Evolutionary conservation across 306 rosid species (phyloP).

Genomic region (Vigna mungo): DNA sequence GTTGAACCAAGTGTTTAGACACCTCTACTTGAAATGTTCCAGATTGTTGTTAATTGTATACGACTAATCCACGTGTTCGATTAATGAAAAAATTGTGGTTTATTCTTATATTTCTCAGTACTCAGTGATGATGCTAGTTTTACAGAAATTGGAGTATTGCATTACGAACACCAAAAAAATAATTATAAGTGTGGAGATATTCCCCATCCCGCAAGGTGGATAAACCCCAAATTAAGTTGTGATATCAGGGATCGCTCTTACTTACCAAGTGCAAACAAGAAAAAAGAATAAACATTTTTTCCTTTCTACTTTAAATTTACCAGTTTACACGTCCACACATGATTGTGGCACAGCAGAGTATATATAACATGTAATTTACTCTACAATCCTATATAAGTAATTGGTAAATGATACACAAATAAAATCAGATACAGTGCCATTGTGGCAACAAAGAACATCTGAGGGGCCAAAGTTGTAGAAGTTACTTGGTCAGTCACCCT

Average conservation of each 20-base stretch:
- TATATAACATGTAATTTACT: conserved; percentile 14
- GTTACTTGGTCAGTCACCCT: conserved; percentile 33
- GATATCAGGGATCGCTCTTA: not conserved
- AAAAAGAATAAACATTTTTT: conserved; percentile 24
- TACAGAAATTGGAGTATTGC: not conserved
- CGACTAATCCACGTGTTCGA: not conserved
- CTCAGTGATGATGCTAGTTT: not conserved
- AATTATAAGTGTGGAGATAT: not conserved
- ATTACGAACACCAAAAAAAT: not conserved
- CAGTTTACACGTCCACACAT: conserved; percentile 28
- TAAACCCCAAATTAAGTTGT: not conserved
- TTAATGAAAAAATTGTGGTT: too few relatives aligned
- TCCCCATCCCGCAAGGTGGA: not conserved
- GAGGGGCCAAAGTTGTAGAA: conserved; percentile 23
- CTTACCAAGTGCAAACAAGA: not conserved
- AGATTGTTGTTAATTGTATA: too few relatives aligned
- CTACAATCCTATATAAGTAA: conserved; percentile 32
- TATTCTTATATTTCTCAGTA: not conserved
- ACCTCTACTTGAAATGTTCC: too few relatives aligned
- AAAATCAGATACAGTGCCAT: conserved; percentile 24
- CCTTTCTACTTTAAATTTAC: not conserved
- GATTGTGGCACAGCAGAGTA: not conserved
- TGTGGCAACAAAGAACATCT: conserved; percentile 30
- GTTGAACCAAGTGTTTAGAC: too few relatives aligned
- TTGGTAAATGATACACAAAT: conserved; percentile 26